Evolutionary conservation across 1,284 basidiomycete genomes (phyloP).

Genomic region (Ustilago xerochloae): DNA sequence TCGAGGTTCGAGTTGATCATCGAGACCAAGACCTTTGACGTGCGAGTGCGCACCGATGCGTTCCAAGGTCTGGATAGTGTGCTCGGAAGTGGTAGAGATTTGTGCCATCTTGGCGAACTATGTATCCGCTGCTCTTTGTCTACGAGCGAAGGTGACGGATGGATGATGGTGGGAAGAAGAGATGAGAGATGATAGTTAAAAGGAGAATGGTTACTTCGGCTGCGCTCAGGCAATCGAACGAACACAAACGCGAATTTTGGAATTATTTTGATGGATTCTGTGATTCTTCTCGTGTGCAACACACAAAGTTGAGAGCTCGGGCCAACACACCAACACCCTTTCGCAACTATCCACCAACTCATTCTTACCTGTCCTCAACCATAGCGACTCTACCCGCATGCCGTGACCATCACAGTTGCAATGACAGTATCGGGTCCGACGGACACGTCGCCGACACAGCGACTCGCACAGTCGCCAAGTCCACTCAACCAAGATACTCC

Average conservation of each 20-base stretch:
- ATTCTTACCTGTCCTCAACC: neutral
- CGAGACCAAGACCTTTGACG: slow-evolving; percentile 78
- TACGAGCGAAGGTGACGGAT: slow-evolving; percentile 7
- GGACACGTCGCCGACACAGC: neutral
- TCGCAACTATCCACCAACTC: neutral
- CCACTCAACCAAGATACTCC: slow-evolving; percentile 2
- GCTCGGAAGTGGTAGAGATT: slow-evolving; percentile 59
- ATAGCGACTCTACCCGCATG: slow-evolving; percentile 7
- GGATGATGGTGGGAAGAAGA: neutral
- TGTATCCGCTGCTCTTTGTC: neutral
- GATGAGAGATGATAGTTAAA: slow-evolving; percentile 3
- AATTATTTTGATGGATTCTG: neutral
- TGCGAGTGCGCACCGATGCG: slow-evolving; percentile 67
- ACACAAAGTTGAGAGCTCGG: slow-evolving; percentile 20
- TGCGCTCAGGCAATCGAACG: no score
- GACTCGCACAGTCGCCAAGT: slow-evolving; percentile 7
- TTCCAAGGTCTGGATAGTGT: slow-evolving; percentile 62
- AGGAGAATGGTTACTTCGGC: no score
- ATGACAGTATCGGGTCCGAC: slow-evolving; percentile 29
- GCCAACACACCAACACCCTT: slow-evolving; percentile 15
- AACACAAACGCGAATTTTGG: no score
- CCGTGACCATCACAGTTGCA: neutral
- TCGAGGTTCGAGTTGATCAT: slow-evolving; percentile 87
- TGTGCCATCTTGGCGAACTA: slow-evolving; percentile 46
- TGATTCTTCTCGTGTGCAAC: neutral